Base-by-base conservation (phyloP, 176 grass and related monocot species). In the Oryza nivara region DNA sequence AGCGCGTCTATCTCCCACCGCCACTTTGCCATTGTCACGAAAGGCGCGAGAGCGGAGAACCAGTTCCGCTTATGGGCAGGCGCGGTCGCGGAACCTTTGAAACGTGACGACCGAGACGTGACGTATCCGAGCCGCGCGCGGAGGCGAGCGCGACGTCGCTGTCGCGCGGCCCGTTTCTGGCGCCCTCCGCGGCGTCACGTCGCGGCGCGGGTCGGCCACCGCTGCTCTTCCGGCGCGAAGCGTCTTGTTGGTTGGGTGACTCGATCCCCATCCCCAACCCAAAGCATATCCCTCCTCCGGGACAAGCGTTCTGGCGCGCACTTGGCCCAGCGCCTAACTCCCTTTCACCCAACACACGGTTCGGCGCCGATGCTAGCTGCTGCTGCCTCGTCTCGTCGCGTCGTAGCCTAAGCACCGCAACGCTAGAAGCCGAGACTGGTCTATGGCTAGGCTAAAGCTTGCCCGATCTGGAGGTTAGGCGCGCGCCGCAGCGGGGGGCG, bases 121-220 rank as follows among this genome's bases (percentile, higher is more conserved):
- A 36, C 34, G 32, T 3, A n/a, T 67, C 65, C 30, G 49, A 75
- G 58, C 34, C 45, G 72, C 72, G 82, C 61, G 70, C 58, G 72
- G 49, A 16, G 47, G 47, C 14, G 47, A 12, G 47, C 36, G 36
- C 36, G 47, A 49, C 67, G 40, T 82, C 79, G 69, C 70, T 82
- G 60, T 83, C 74, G 7, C 6, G 14, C 52, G 16, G 5, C 23
- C 83, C 83, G 48, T 84, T 77, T 58, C 65, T 0, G 72, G 80
- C 61, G 38, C 4, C 12, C 79, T 15, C n/a, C 67, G 7, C 34
- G 51, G 80, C 71, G 81, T 85, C 83, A 2, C 56, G 84, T 86
- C 68, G 44, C 0, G 28, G 54, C 68, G 52, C 75, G 40, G 75
- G 75, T 68, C 35, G 11, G n/a, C 68, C 84, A 68, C 54, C 72